Evolutionary conservation across 2,329 filamentous ascomycete genomes (phyloP), one percentile per base, ranked within the genome.

Genomic region (Aureobasidium subglaciale): DNA sequence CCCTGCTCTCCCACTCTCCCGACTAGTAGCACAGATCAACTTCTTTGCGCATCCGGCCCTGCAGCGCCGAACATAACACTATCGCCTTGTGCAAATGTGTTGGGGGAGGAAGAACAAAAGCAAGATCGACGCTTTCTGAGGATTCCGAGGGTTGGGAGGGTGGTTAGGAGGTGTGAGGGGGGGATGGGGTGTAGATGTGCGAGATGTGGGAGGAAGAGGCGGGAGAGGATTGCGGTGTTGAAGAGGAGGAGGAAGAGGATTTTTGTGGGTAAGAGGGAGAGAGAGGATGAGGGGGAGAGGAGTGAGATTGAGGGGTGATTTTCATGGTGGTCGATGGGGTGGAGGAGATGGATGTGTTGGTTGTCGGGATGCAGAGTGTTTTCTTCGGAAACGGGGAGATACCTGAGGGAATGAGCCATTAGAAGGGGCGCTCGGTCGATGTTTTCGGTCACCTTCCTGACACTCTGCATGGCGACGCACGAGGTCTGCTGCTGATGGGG

Each of bases 171-270:
- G 46, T 49, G 32, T 50, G 46, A 29, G 4, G 5, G 46, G 22
- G 13, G 22, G 7, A 27, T 38, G 5, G 15, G 46, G 46, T 50
- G 46, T 50, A 37, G 34, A n/a, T 50, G 46, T 38, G 5, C 2
- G 9, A 38, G 34, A 24, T 50, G 46, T 38, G 46, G 32, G 22
- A 38, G 16, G 22, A 50, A 7, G 34, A 50, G 32, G 34, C 10
- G 13, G 8, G 10, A 10, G 16, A 50, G 11, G 24, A 18, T 50
- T 37, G 46, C 46, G n/a, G 34, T 15, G 24, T 38, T 50, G 9
- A 50, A 50, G 46, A 29, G 22, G 32, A 50, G 46, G 30, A 50
- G 46, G 15, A 24, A 50, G 32, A 50, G 16, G 34, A 38, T 35
- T 35, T 11, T 16, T 25, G 13, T 16, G 6, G 18, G 30, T 7